A percentile compares a stretch with the other conserved stretches of the same genome.
phyloP scores from a whole-genome alignment of 1,284 basidiomycete species.

The Ustilago cynodontis region DNA sequence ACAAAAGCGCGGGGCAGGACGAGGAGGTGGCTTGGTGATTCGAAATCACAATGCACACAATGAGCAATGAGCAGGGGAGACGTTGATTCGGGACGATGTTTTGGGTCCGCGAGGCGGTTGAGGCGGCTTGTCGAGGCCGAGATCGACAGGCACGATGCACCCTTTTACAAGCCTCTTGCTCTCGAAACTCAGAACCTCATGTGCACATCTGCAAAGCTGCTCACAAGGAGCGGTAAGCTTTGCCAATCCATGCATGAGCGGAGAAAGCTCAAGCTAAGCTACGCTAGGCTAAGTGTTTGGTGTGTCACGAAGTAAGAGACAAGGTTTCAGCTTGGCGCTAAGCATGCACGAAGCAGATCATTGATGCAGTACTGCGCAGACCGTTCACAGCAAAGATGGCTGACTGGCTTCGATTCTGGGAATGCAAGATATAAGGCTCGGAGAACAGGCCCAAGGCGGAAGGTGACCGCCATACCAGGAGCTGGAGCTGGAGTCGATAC shows the following conservation, averaged over 20 bases:
- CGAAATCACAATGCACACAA: constrained; percentile 2
- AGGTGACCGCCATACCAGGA: no score
- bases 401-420: neutral
- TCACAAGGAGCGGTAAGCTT: constrained; percentile 1
- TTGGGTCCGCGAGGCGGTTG: constrained; percentile 3
- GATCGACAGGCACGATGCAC: constrained; percentile 14
- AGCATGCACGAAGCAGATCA: constrained; percentile 9
- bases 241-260: constrained; percentile 4
- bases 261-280: neutral
- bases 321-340: constrained; percentile 1
- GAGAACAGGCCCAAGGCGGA: constrained; percentile 2
- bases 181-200: constrained; percentile 5
- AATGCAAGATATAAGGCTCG: neutral
- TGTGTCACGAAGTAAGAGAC: constrained; percentile 2
- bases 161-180: neutral
- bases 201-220: neutral
- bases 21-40: constrained; percentile 9
- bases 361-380: constrained; percentile 8
- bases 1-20: neutral
- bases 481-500: neutral
- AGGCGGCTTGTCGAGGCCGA: neutral
- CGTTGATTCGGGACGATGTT: constrained; percentile 2
- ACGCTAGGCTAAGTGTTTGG: neutral
- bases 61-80: neutral
- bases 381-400: neutral